Evolutionary conservation across 2,329 filamentous ascomycete species (phyloP), one percentile per base, ranked within the genome.

Genomic region (Graphilbum sp.): DNA sequence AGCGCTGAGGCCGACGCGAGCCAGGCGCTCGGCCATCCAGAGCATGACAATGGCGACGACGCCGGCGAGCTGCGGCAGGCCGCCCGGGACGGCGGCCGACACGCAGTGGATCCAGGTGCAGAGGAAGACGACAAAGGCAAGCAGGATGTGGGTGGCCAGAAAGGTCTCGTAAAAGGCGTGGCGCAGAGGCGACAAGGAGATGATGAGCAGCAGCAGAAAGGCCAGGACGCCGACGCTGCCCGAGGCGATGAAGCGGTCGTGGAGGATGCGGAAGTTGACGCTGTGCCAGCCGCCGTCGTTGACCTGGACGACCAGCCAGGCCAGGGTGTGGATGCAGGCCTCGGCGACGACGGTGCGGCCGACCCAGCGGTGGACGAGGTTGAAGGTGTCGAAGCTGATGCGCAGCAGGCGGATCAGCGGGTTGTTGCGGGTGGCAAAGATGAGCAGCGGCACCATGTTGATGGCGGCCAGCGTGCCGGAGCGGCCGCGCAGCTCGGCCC

Each of bases 151-250:
- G 23, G 79, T 59, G 53, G 82, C 84, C 49, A 96, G 69, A 61
- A 98, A 98, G 1, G 85, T 92, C 61, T 98, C 90, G 62, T 98
- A 98, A 55, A 94, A 95, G 30, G 87, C 86, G 57, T 95, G 88
- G 43, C 90, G 78, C 37, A 98, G 53, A 0, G 86, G 79, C 3
- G 85, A 88, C 38, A 81, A 62, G 10, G 85, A 79, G 21, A 79
- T 63, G 37, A 93, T 50, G 38, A 81, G 52, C 34, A 96, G 64
- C 33, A 81, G 53, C 31, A 72, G 49, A 52, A 94, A 70, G 29
- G 71, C 67, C 35, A 71, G 54, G 2, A 63, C 69, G 34, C 68
- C 77, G 20, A 77, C 37, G 4, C 45, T 59, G 18, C 61, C 64
- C 9, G 66, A 78, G 23, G 59, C 56, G 42, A 84, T 75, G 51